Evolutionary conservation across 805 yeast genomes (phyloP).

Genomic region (Scheffersomyces ergatensis): DNA sequence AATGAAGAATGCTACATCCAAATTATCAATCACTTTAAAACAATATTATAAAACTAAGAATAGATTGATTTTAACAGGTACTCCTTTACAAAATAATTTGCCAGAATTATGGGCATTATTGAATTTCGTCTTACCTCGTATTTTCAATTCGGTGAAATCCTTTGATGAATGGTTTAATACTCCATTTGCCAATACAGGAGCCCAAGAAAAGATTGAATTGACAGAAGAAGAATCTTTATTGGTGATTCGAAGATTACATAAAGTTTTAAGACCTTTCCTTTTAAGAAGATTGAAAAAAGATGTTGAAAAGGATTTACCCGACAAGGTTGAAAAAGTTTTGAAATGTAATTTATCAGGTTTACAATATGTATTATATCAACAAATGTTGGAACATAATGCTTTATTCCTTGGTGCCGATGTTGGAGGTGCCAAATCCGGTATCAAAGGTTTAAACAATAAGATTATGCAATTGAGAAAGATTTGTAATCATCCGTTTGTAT

Average conservation of each 20-base stretch:
- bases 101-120: conserved; percentile 86
- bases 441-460: conserved; percentile 77
- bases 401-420: conserved; percentile 64
- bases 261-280: conserved; percentile 81
- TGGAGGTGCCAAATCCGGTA: conserved; percentile 60
- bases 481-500: conserved; percentile 85
- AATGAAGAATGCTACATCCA: conserved; percentile 78
- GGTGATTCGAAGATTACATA: conserved; percentile 81
- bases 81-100: conserved; percentile 80
- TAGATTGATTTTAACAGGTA: conserved; percentile 81
- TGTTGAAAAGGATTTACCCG: conserved; percentile 83
- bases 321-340: conserved; percentile 77
- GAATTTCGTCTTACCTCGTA: conserved; percentile 78
- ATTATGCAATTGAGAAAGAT: conserved; percentile 84
- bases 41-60: conserved; percentile 72
- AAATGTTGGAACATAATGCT: conserved; percentile 71
- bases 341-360: conserved; percentile 76
- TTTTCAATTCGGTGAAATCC: conserved; percentile 81
- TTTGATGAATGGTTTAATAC: conserved; percentile 91
- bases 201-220: conserved; percentile 74
- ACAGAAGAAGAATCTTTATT: conserved; percentile 84
- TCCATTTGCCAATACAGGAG: conserved; percentile 82
- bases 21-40: conserved; percentile 67
- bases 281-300: conserved; percentile 82
- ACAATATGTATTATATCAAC: conserved; percentile 69